phyloP scores from a whole-genome alignment of 768 basidiomycete genomes.

The Paxillus ammoniavirescens region DNA sequence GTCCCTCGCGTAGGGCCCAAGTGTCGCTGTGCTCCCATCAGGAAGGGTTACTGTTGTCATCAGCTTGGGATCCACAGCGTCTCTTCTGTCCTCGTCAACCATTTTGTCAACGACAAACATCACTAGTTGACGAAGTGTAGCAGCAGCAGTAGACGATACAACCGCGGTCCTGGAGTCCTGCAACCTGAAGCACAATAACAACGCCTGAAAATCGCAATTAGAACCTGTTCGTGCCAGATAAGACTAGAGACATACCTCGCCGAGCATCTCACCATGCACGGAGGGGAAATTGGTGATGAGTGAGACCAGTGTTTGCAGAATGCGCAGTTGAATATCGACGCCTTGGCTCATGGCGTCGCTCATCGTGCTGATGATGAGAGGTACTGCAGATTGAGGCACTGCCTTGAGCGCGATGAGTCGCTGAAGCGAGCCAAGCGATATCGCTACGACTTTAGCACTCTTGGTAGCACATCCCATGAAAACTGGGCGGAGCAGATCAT shows the following conservation, averaged over 20 bases:
- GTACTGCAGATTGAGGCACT: slow-evolving; percentile 76
- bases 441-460: slow-evolving; percentile 91
- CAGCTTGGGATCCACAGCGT: slow-evolving; percentile 15
- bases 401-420: slow-evolving; percentile 85
- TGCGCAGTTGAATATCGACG: slow-evolving; percentile 94
- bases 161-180: slow-evolving; percentile 96
- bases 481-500: slow-evolving; percentile 80
- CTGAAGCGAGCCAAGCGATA: slow-evolving; percentile 88
- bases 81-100: slow-evolving; percentile 65
- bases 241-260: slow-evolving; percentile 56
- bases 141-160: slow-evolving; percentile 95
- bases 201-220: slow-evolving; percentile 51
- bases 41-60: slow-evolving; percentile 56
- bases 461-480: slow-evolving; percentile 94
- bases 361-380: slow-evolving; percentile 81
- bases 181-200: slow-evolving; percentile 91
- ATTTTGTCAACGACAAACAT: slow-evolving; percentile 99
- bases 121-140: slow-evolving; percentile 91
- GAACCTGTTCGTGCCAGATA: background rate
- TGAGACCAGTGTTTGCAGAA: slow-evolving; percentile 88
- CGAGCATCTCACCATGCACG: slow-evolving; percentile 77
- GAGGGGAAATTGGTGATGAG: slow-evolving; percentile 86
- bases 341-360: slow-evolving; percentile 87
- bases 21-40: slow-evolving; percentile 57
- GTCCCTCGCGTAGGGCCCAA: slow-evolving; percentile 79